Percentiles rank a stretch among this genome's conserved stretches.
These are phyloP conservation scores for Ustilago hordei DNA, from an alignment of 1,284 basidiomycete species.

Conservation along the genomic window DNA sequence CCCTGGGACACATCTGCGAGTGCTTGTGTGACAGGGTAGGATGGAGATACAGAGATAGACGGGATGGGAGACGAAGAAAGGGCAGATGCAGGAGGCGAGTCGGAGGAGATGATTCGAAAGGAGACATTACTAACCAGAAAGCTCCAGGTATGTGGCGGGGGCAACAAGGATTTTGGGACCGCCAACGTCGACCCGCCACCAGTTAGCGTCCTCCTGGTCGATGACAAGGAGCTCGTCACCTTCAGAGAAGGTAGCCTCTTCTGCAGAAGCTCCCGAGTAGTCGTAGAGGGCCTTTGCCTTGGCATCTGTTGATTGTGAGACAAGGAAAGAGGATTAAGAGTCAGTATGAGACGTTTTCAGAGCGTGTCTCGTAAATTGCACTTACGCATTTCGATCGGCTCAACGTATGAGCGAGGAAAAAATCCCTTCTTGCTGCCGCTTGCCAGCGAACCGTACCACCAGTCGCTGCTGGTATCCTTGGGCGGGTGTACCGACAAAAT, in stretches of 20 bases:
- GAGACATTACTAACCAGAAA: constrained; percentile 51
- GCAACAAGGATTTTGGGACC: constrained; percentile 61
- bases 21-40: neutral
- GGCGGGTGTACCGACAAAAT: constrained; percentile 73
- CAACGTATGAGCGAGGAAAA: constrained; percentile 86
- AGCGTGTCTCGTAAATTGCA: neutral
- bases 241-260: constrained; percentile 61
- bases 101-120: constrained; percentile 11
- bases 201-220: constrained; percentile 64
- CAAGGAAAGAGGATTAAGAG: neutral
- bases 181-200: constrained; percentile 65
- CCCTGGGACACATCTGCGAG: constrained; percentile 26
- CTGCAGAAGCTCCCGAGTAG: constrained; percentile 62
- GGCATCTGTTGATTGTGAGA: constrained; percentile 21
- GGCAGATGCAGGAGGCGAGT: constrained; percentile 7
- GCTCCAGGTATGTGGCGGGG: constrained; percentile 66
- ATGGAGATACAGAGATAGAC: neutral
- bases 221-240: constrained; percentile 64
- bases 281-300: constrained; percentile 66
- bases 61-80: neutral
- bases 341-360: neutral
- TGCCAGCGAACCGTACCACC: constrained; percentile 90
- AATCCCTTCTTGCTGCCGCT: constrained; percentile 81
- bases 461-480: constrained; percentile 70
- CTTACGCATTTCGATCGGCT: constrained; percentile 51